Base-by-base conservation (phyloP, 2,329 filamentous ascomycete genomes). In the Dichotomopilus funicola region DNA sequence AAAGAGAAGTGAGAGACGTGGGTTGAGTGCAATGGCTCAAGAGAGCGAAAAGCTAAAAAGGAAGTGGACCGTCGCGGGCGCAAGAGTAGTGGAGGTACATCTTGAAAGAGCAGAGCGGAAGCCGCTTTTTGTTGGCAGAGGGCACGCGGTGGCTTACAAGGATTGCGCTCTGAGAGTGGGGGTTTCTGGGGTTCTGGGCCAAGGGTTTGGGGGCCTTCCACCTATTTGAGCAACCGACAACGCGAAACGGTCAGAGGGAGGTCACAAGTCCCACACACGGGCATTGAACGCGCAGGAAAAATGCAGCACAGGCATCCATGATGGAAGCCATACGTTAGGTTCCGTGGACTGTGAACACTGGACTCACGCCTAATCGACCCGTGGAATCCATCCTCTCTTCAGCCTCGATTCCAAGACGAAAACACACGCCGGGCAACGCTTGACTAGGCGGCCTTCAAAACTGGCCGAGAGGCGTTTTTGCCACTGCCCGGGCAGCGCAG, bases 101-200 rank as follows among this genome's bases (percentile, higher is more conserved):
- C 11, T n/a, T 5, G 31, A 35, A 27, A 6, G n/a, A 27, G 37
- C 12, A 36, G 13, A 49, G 33, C 11, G 11, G 12, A 13, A 49
- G 40, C 46, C 44, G 52, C 43, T 48, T 53, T 51, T 53, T 47
- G 43, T 47, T 45, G 38, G 52, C 40, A 49, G 38, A 34, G 19
- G 27, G 13, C 6, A 6, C 8, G 8, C n/a, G 46, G n/a, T 33
- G 45, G 33, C 38, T 44, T 54, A 40, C 52, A 49, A 41, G 45
- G 46, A 27, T 27, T 27, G 48, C 35, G 27, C n/a, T 46, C 40
- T 11, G 19, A 35, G 38, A 11, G 53, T 40, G 53, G 43, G 53
- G 42, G 33, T 6, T 35, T 51, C 41, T 36, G 37, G 37, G 2
- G 36, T 31, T 38, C 8, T 12, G 12, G 8, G 12, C 37, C 35